A percentile compares a stretch with the other conserved stretches of the same genome.
Conservation (phyloP, 495 filamentous ascomycete species). For the Aspergillus sclerotioniger region DNA sequence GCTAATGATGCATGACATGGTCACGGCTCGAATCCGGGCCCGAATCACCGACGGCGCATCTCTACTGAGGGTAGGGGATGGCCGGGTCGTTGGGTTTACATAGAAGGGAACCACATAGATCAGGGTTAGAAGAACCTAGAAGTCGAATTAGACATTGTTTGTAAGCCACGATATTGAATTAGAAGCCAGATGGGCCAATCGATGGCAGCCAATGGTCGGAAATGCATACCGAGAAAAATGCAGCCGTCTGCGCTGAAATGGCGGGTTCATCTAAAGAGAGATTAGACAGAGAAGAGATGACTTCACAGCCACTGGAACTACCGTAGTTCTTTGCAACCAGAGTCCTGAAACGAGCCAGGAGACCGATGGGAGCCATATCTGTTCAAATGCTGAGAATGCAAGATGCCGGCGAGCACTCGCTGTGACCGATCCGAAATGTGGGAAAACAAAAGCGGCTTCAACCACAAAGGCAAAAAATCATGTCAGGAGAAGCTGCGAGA, state of each 20-base stretch:
- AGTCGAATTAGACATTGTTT: neutral
- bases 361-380: neutral
- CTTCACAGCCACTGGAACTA: neutral
- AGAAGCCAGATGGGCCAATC: neutral
- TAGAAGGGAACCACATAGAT: conserved; percentile 93
- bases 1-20: conserved; percentile 62
- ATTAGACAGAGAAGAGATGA: neutral
- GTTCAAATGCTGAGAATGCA: neutral
- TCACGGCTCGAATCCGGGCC: conserved; percentile 77
- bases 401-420: neutral
- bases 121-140: conserved; percentile 70
- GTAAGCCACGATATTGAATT: neutral
- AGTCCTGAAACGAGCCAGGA: neutral
- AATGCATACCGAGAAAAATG: conserved; percentile 3
- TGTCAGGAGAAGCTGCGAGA: neutral
- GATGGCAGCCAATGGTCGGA: neutral
- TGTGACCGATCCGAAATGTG: neutral
- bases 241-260: neutral
- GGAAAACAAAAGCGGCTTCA: neutral
- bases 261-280: neutral
- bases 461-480: neutral
- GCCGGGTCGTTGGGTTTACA: conserved; percentile 72
- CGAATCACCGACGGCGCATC: conserved; percentile 90
- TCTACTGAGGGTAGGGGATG: conserved; percentile 75
- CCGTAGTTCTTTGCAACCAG: neutral